A percentile compares a stretch with the other conserved stretches of the same genome.
Conservation (phyloP, 2,329 filamentous ascomycete genomes). For the Penicillium sp. region DNA sequence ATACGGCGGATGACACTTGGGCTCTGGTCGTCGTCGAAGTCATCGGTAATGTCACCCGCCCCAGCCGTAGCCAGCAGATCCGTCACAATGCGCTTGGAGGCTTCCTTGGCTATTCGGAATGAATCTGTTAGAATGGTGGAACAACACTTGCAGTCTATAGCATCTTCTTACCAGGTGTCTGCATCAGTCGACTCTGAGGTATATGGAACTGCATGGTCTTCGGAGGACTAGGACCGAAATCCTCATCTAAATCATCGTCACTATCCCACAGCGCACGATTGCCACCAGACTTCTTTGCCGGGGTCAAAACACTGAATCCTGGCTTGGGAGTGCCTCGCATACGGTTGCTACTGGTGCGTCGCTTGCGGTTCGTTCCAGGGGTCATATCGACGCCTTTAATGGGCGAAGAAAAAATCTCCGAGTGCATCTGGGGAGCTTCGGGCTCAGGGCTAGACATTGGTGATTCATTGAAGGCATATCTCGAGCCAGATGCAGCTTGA, state of each 20-base stretch:
- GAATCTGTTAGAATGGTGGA: not conserved
- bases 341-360: conserved; percentile 37
- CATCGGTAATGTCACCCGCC: conserved; percentile 40
- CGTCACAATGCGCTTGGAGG: conserved; percentile 50
- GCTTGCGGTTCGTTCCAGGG: conserved; percentile 45
- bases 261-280: conserved; percentile 65
- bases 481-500: conserved; percentile 24
- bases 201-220: conserved; percentile 64
- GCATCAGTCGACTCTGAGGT: conserved; percentile 49
- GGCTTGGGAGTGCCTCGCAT: conserved; percentile 61
- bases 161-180: conserved; percentile 45
- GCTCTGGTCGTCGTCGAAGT: conserved; percentile 41
- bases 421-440: conserved; percentile 76
- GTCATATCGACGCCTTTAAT: conserved; percentile 44
- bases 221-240: conserved; percentile 77
- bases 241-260: conserved; percentile 66
- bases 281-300: conserved; percentile 46
- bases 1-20: conserved; percentile 47
- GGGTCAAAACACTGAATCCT: conserved; percentile 83
- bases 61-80: conserved; percentile 49
- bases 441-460: conserved; percentile 74
- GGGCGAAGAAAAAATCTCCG: conserved; percentile 82
- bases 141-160: not conserved
- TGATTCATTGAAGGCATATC: conserved; percentile 43
- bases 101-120: conserved; percentile 45